phyloP scores from a whole-genome alignment of 75 land plant genomes.

The Selaginella moellendorffii region DNA sequence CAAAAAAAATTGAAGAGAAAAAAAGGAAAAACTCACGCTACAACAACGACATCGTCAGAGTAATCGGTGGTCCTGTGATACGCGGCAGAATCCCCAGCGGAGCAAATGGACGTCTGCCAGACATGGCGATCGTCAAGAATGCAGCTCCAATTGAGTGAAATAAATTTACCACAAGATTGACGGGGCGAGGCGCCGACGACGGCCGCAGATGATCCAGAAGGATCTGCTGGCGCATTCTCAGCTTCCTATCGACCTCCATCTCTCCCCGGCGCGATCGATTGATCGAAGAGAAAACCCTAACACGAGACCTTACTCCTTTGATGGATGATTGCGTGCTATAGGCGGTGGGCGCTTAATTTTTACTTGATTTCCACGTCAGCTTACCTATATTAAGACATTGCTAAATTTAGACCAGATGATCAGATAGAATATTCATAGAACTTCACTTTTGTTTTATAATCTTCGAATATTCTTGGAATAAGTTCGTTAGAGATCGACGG shows the following conservation, averaged over 20 bases:
- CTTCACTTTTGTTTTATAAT: too few relatives aligned
- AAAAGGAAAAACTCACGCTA: constrained; percentile 54
- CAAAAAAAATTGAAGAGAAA: not conserved
- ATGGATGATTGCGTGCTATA: not conserved
- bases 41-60: constrained; percentile 89
- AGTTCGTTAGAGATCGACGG: too few relatives aligned
- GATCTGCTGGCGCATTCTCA: constrained; percentile 45
- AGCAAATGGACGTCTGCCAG: constrained; percentile 50
- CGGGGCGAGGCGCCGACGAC: not conserved
- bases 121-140: too few relatives aligned
- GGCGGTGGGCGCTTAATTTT: too few relatives aligned
- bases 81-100: constrained; percentile 77
- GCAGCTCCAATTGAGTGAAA: too few relatives aligned
- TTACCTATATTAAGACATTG: too few relatives aligned
- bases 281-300: not conserved
- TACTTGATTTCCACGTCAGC: not conserved
- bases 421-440: too few relatives aligned
- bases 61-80: constrained; percentile 46
- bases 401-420: too few relatives aligned
- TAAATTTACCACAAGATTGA: constrained; percentile 24
- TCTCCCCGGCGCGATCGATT: not conserved
- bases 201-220: constrained; percentile 60
- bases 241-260: constrained; percentile 39
- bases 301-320: not conserved
- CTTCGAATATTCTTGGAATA: too few relatives aligned